These are phyloP conservation scores for Tylopilus sp. DNA, from an alignment of 1,284 basidiomycete genomes.

Conservation along the genomic window DNA sequence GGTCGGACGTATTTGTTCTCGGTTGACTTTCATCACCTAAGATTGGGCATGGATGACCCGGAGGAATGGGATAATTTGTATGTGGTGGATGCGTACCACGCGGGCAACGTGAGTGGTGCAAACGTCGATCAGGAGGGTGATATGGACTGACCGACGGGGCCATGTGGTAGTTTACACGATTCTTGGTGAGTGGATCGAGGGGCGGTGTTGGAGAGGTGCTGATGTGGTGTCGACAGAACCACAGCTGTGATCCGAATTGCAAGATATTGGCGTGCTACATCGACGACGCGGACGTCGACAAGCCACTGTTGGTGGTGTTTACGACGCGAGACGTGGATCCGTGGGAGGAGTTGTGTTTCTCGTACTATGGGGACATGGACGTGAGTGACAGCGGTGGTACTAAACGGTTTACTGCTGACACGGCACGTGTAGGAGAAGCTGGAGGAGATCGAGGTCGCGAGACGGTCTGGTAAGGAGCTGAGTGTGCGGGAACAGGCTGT, in stretches of 20 bases:
- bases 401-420: too few species aligned
- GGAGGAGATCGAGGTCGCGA: constrained; percentile 13
- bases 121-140: not conserved
- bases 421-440: constrained; percentile 19
- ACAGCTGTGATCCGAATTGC: constrained; percentile 88
- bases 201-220: not conserved
- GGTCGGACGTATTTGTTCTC: constrained; percentile 85
- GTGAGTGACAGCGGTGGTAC: too few species aligned
- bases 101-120: constrained; percentile 71
- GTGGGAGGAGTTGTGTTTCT: constrained; percentile 79
- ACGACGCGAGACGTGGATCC: constrained; percentile 59
- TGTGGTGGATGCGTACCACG: constrained; percentile 81
- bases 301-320: constrained; percentile 69
- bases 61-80: constrained; percentile 42
- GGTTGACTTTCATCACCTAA: constrained; percentile 71
- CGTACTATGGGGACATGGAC: constrained; percentile 60
- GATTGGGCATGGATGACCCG: constrained; percentile 35
- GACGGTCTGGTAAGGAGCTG: constrained; percentile 1
- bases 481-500: constrained; percentile 37
- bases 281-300: constrained; percentile 57
- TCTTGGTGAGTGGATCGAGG: constrained; percentile 44
- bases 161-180: constrained; percentile 66
- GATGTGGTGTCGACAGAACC: constrained; percentile 53
- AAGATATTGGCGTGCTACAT: constrained; percentile 67
- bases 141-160: constrained; percentile 8